These are phyloP conservation scores for Auriscalpium microsporum DNA, from an alignment of 768 basidiomycete genomes.

Conservation along the genomic window DNA sequence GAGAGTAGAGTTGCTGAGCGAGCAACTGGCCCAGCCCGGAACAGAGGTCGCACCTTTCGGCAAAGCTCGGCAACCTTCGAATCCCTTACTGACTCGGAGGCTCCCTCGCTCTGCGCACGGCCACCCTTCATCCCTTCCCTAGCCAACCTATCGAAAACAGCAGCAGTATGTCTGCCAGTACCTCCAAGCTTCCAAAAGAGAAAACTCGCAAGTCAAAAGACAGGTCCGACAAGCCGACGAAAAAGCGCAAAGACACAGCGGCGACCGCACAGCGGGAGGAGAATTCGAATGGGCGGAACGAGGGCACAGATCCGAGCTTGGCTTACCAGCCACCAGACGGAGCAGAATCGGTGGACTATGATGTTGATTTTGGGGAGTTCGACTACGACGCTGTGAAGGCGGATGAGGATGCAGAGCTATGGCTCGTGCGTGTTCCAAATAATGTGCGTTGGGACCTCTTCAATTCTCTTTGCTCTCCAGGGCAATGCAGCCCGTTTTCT, in stretches of 20 bases:
- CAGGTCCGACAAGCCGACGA: neutral
- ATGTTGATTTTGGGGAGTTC: conserved; percentile 13
- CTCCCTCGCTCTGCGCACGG: no score
- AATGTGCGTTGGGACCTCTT: neutral
- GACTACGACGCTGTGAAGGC: conserved; percentile 12
- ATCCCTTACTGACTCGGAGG: no score
- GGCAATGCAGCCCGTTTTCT: neutral
- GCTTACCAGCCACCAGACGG: neutral
- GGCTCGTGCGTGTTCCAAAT: conserved; percentile 11
- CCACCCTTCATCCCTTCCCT: no score
- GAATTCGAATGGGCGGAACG: neutral
- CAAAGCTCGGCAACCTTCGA: no score
- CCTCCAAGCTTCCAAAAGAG: neutral
- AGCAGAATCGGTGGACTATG: neutral
- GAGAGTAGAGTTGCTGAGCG: no score
- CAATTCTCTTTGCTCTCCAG: neutral
- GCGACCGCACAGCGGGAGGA: neutral
- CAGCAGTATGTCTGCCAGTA: no score
- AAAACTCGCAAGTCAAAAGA: neutral
- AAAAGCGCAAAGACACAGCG: neutral
- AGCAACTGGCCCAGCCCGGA: no score
- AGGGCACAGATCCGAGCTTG: neutral
- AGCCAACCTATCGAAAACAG: no score
- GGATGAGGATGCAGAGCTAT: conserved; percentile 13
- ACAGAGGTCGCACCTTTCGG: no score